Evolutionary conservation across 2,329 filamentous ascomycete genomes (phyloP), one percentile per base, ranked within the genome.

Genomic region (Ophiostoma australiae): DNA sequence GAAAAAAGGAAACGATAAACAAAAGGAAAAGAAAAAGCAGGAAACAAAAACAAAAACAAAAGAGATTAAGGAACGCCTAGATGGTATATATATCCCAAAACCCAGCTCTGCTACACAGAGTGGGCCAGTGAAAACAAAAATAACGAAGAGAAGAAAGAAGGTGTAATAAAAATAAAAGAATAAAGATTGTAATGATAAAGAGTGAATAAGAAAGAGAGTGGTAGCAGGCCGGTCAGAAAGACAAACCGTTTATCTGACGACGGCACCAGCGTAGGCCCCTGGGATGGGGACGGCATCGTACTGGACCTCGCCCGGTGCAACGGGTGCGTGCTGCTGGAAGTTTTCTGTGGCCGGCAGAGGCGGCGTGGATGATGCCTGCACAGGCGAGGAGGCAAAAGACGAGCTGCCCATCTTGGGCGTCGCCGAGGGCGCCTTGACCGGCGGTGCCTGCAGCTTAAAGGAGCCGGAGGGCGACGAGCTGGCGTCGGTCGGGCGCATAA

Each of bases 231-330:
- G 3, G 13, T 39, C 37, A 39, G 3, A 15, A 15, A 65, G 15
- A 65, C 44, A 33, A 4, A 23, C 6, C 1, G 7, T 13, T 13
- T 67, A 67, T 23, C 66, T 23, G n/a, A 41, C 37, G 35, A 68
- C 83, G 72, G 83, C 83, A 67, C 84, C 85, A 7, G 85, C 83
- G 78, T 97, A 97, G 0, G 93, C 91, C 6, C 91, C 91, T 0
- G 94, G 94, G 72, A 97, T 97, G 0, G 94, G 92, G 41, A 97
- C 94, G 31, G 90, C 83, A 15, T 90, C 94, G 79, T 97, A 97
- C 68, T 89, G 88, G 76, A 91, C 88, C 84, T 97, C 94, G 67
- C 93, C 91, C 0, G 91, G 89, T 11, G 91, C 91, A 35, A 88
- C 86, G 13, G 85, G 86, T 23, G 89, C 89, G 75, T 92, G 91